These are phyloP conservation scores for Rhynchospora breviuscula DNA, from an alignment of 176 grass and related monocot genomes.

Conservation along the genomic window DNA sequence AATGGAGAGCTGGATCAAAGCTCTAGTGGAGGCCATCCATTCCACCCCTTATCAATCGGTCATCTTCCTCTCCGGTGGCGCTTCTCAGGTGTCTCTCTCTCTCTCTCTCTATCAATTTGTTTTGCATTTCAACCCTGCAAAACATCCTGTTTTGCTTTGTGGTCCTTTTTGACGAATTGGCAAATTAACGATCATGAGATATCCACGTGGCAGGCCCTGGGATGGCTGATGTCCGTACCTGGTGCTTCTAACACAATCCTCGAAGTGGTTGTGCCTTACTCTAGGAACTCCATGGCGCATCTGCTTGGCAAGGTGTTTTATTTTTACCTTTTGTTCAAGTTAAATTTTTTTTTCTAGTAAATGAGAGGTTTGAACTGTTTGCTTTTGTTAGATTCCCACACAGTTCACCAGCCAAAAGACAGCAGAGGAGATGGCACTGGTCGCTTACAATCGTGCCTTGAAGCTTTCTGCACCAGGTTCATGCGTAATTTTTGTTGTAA, in stretches of 20 bases:
- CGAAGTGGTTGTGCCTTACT: constrained; percentile 88
- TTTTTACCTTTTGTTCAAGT: background rate
- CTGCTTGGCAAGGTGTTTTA: constrained; percentile 69
- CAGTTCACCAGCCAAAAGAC: constrained; percentile 76
- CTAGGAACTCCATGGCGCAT: constrained; percentile 66
- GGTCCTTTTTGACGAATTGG: background rate
- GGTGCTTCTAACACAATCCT: constrained; percentile 75
- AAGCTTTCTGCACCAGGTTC: constrained; percentile 86
- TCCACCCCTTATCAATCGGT: constrained; percentile 58
- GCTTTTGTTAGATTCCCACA: constrained; percentile 50
- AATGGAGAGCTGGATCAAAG: constrained; percentile 72
- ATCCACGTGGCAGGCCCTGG: constrained; percentile 48
- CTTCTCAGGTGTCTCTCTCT: constrained; percentile 52
- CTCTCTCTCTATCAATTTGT: background rate
- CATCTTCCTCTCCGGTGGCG: constrained; percentile 90
- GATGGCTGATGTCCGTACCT: constrained; percentile 79
- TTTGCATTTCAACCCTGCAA: background rate
- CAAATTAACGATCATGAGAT: background rate
- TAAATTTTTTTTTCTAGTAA: background rate
- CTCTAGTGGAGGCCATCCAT: constrained; percentile 65
- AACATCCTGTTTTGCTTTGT: background rate
- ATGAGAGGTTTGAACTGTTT: background rate
- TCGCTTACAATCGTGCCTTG: constrained; percentile 70
- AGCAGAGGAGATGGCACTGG: constrained; percentile 77
- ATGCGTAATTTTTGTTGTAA: background rate